phyloP scores from a whole-genome alignment of 108 stramenopile genomes.

The Skeletonema potamos region DNA sequence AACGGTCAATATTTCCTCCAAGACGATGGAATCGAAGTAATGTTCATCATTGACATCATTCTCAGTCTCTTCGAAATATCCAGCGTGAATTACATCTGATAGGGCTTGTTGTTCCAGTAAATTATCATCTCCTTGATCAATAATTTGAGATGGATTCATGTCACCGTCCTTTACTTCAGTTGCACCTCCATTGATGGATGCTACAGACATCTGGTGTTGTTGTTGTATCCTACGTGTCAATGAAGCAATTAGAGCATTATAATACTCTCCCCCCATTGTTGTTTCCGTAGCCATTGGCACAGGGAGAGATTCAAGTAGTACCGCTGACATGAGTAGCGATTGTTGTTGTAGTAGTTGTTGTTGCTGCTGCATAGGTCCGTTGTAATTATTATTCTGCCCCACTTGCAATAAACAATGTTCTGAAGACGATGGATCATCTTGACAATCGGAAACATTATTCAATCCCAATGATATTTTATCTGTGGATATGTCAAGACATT shows the following conservation, averaged over 20 bases:
- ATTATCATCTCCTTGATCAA: slow-evolving; percentile 19
- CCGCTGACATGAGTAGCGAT: slow-evolving; percentile 34
- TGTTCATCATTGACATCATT: slow-evolving; percentile 4
- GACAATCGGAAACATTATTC: not conserved
- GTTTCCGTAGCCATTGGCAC: slow-evolving; percentile 23
- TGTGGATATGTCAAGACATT: slow-evolving; percentile 14
- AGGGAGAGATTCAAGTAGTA: slow-evolving; percentile 31
- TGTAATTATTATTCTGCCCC: too few species aligned
- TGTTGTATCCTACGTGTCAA: slow-evolving; percentile 39
- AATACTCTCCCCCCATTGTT: not conserved
- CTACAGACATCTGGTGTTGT: slow-evolving; percentile 3
- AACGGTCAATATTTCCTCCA: slow-evolving; percentile 43
- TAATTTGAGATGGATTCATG: not conserved
- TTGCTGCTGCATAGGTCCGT: too few species aligned
- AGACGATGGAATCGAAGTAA: slow-evolving; percentile 37
- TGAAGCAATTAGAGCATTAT: slow-evolving; percentile 17
- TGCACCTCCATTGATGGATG: not conserved
- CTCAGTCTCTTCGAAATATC: slow-evolving; percentile 31
- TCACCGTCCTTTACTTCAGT: not conserved
- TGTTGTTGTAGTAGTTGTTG: too few species aligned
- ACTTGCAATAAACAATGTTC: not conserved
- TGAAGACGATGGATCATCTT: not conserved
- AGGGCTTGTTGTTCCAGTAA: slow-evolving; percentile 15
- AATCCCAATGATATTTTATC: not conserved
- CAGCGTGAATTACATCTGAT: slow-evolving; percentile 25